phyloP scores from a whole-genome alignment of 306 rosid genomes.

The Myrica gale region DNA sequence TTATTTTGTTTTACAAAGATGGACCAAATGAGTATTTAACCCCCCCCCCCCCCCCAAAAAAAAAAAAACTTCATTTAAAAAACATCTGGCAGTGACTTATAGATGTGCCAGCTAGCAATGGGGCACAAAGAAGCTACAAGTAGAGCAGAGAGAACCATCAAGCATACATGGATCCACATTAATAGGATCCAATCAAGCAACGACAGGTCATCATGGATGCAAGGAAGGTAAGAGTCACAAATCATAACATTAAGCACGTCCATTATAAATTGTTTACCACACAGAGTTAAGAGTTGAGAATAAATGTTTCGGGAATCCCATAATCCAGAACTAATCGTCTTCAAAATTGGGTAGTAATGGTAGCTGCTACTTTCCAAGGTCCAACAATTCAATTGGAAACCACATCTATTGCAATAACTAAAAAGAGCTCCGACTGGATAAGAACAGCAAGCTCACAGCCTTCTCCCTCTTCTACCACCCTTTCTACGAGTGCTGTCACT shows the following conservation, averaged over 20 bases:
- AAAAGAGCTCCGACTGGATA: conserved; percentile 7
- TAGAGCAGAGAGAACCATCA: no score
- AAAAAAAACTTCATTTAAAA: no score
- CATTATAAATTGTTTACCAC: conserved; percentile 7
- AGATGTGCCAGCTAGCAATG: no score
- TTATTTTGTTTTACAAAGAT: no score
- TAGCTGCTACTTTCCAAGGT: conserved; percentile 16
- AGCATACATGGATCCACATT: no score
- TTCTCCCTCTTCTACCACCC: conserved; percentile 86
- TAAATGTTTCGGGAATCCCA: conserved; percentile 10
- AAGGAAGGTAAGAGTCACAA: neutral
- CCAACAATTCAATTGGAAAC: conserved; percentile 21
- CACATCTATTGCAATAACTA: conserved; percentile 14
- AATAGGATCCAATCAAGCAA: no score
- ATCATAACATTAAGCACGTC: neutral
- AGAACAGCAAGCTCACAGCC: conserved; percentile 48
- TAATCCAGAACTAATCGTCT: conserved; percentile 23
- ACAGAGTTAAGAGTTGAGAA: conserved; percentile 2
- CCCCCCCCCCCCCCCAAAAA: no score
- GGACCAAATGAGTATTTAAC: no score
- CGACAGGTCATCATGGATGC: neutral
- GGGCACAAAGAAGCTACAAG: no score
- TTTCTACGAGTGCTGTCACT: conserved; percentile 80
- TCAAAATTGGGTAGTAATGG: conserved; percentile 34
- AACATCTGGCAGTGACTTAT: no score